Base-by-base conservation (phyloP, 805 yeast genomes). In the Saccharomyces paradoxus region DNA sequence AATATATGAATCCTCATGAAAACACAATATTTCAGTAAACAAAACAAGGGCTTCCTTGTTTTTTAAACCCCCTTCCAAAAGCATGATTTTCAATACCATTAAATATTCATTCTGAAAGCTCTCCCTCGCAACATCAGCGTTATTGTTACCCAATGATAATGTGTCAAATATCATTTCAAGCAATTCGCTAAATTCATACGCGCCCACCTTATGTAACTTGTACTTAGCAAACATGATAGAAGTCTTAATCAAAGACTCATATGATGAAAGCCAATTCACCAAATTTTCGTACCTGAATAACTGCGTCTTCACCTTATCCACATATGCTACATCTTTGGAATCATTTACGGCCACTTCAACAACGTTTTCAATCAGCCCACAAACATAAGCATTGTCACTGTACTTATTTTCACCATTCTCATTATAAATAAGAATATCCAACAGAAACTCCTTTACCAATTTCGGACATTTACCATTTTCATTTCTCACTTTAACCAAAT, bases 231-330 rank as follows among this genome's bases (percentile, higher is more conserved):
- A 81, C 72, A 28, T 75, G 69, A 17, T 90, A 77, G 44, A 87
- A 73, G 41, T 77, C 58, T 55, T 78, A 67, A 52, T 82, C 49
- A 61, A 51, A 10, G 66, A 55, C 44, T 66, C 84, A 57, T 80
- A 82, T 0, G 96, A 84, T 1, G 97, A 92, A 7, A 86, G 76
- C 95, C 95, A 89, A 47, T 80, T 83, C 63, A 92, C 98, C 71
- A 94, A 77, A 57, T 90, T 82, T 60, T 83, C 81, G 56, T 83
- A 78, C 55, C 97, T 77, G 53, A 84, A 81, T 49, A 94, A 74
- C 64, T 91, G 97, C 6, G 78, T 76, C 7, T 84, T 61, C 0
- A 84, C 82, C 14, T 77, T 78, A 3, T 66, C 60, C 2, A 81
- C 65, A 61, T 78, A 81, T 2, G 63, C 65, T 30, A 56, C 66